Conservation (phyloP, 805 yeast genomes). For the Yarrowia osloensis region DNA sequence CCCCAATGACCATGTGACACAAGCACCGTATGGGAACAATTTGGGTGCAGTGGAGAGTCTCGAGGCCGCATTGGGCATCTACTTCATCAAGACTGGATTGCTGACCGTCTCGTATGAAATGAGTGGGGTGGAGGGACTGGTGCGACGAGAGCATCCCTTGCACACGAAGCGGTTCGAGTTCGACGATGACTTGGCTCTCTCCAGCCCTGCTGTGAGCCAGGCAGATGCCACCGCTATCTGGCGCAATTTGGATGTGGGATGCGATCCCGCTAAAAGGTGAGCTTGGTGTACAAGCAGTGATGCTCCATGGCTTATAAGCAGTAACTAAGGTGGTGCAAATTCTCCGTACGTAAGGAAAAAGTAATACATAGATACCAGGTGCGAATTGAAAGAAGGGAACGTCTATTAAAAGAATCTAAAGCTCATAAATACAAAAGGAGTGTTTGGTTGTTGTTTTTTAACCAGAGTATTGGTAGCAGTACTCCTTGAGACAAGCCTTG, state of each 20-base stretch:
- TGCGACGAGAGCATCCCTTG: constrained; percentile 6
- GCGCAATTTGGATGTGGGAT: constrained; percentile 7
- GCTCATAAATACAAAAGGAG: neutral
- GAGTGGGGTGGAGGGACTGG: constrained; percentile 19
- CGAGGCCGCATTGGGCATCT: constrained; percentile 6
- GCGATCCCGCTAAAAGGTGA: neutral
- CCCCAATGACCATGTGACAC: neutral
- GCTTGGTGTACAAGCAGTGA: neutral
- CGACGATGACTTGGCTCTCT: neutral
- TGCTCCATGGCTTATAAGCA: neutral
- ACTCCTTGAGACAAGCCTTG: constrained; percentile 64
- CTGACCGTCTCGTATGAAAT: constrained; percentile 13
- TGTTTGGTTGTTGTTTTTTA: neutral
- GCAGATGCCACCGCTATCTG: neutral
- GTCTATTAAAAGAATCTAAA: neutral
- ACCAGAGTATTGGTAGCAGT: constrained; percentile 54
- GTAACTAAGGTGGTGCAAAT: neutral
- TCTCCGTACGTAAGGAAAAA: no score
- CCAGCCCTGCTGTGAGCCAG: constrained; percentile 12
- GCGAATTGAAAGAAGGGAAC: no score
- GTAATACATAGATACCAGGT: no score
- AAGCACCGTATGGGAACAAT: neutral
- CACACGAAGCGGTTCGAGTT: constrained; percentile 15
- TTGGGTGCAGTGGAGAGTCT: constrained; percentile 15
- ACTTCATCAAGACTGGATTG: neutral